phyloP scores from a whole-genome alignment of 768 basidiomycete species.

The Boletus sensibilis region DNA sequence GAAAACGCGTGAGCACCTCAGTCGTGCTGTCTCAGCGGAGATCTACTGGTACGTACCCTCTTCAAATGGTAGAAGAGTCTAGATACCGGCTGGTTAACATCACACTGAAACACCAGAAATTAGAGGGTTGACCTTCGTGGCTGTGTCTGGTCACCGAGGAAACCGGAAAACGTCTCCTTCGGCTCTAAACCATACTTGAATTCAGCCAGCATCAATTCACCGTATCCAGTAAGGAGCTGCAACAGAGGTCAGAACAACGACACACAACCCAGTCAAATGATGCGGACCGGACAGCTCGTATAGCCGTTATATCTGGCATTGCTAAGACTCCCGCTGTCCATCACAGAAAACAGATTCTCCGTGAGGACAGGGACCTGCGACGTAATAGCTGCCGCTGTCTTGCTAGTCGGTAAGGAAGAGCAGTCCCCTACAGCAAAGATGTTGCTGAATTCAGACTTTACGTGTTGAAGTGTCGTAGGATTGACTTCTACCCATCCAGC shows the following conservation, averaged over 20 bases:
- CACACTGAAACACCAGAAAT: background rate
- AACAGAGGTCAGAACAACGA: background rate
- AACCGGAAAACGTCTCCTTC: conserved; percentile 75
- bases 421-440: conserved; percentile 93
- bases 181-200: conserved; percentile 91
- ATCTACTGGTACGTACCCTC: conserved; percentile 46
- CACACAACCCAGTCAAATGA: background rate
- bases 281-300: conserved; percentile 78
- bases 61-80: conserved; percentile 87
- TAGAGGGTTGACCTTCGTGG: conserved; percentile 55
- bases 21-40: background rate
- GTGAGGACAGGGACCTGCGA: conserved; percentile 87
- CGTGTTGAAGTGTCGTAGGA: conserved; percentile 76
- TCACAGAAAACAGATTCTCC: conserved; percentile 79
- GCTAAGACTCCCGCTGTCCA: conserved; percentile 70
- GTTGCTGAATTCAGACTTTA: conserved; percentile 75
- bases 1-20: background rate
- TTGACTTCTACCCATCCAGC: conserved; percentile 91
- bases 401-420: conserved; percentile 89
- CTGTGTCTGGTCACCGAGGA: conserved; percentile 72
- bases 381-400: conserved; percentile 93
- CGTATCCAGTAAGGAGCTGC: conserved; percentile 79
- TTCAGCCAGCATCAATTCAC: conserved; percentile 83
- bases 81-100: conserved; percentile 8
- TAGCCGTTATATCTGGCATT: conserved; percentile 83